Evolutionary conservation across 352 stramenopile genomes (phyloP), one percentile per base, ranked within the genome.

Genomic region (Pythium coloratum): DNA sequence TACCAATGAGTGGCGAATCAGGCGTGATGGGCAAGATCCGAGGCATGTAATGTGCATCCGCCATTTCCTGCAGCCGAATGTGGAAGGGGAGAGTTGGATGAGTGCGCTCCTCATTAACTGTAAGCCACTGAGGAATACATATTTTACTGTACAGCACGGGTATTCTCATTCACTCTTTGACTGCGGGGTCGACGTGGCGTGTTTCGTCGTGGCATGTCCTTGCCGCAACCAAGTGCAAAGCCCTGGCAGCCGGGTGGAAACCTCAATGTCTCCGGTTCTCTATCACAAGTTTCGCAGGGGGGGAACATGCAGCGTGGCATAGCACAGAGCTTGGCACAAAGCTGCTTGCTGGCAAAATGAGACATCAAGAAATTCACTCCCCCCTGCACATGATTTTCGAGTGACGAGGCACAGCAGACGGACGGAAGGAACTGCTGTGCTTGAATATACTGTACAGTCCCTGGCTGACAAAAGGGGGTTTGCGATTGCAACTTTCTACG

Each of bases 1-100:
- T 68, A 68, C 62, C 62, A 68, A 68, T 54, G 26, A 53, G 38
- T 60, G 34, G 24, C 51, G 51, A 67, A 68, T 62, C 62, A 62
- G 61, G 51, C 38, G 44, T 26, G 62, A 68, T 68, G 62, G 61
- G 61, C 51, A 59, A 20, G 6, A 56, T 36, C 12, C 26, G n/a
- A 9, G 36, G 53, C 30, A 46, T 28, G 62, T 62, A 68, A 68
- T 49, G 62, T 55, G 62, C 54, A 57, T 61, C 33, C 61, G 53
- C 61, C 61, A 67, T 30, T 59, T 67, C 50, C 34, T 50, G 33
- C 10, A 24, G 34, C 10, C 28, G 46, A 53, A 7, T 44, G 44
- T 28, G 42, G 42, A 49, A 49, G 14, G 42, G 42, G 14, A 26
- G 42, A 49, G 42, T 49, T 20, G 42, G 16, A 44, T 44, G 38